Base-by-base conservation (phyloP, 2,329 filamentous ascomycete species). In the Orbilia blumenaviensis region DNA sequence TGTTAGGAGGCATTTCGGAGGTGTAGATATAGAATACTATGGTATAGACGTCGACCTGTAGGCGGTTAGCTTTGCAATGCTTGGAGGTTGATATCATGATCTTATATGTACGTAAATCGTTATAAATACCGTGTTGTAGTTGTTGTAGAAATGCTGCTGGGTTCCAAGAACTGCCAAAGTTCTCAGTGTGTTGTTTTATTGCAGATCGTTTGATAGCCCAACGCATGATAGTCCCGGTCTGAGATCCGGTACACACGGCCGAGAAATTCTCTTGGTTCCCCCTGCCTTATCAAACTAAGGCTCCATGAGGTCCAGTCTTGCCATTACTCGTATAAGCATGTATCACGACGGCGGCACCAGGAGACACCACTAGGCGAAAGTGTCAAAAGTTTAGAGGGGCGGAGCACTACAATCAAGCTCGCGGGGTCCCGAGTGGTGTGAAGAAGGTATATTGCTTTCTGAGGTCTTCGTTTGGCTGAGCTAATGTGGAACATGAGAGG, bases 401-500 rank as follows among this genome's bases (percentile, higher is more conserved):
- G 9, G 12, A 16, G 21, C 7, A 18, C 12, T n/a, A 12, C n/a
- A 41, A 16, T 50, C 29, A n/a, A 14, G 21, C 10, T 10, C 12
- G 9, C 3, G 42, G 9, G 21, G 7, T 41, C 36, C 16, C n/a
- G 14, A 25, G 42, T 25, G 42, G 42, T 25, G 12, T 29, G 25
- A 50, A 12, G 2, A n/a, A 38, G 16, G 50, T 32, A 32, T 10
- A 32, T 23, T 36, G 8, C 52, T 25, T 56, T 56, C 32, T 18
- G 18, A 63, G 16, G 42, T 21, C 10, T 42, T 32, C 56, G 14
- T 32, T 2, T 18, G 48, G 14, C 34, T 44, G 38, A 21, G 38
- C 61, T 50, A 52, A 64, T 23, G 34, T 16, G 21, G 42, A 50
- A 38, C 29, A 38, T 21, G 61, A 36, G 61, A 52, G 29, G 61